Evolutionary conservation across 352 stramenopile genomes (phyloP), one percentile per base, ranked within the genome.

Genomic region (Globisporangium paddicum): DNA sequence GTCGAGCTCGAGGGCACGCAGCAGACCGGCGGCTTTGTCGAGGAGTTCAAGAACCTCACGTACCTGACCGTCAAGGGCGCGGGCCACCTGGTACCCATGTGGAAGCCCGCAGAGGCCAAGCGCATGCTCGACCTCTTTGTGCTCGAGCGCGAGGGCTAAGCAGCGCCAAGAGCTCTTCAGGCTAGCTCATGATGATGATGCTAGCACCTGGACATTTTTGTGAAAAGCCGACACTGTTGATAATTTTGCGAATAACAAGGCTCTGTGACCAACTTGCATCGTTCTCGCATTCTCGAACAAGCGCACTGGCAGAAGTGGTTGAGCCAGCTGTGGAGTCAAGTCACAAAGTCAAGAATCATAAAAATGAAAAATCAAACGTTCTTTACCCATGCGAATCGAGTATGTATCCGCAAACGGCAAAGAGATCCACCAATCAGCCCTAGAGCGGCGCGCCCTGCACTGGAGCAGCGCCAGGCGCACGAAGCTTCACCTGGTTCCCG

Each of bases 21-120:
- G 32, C 90, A 97, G 71, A 90, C 90, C 14, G 90, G 72, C 9
- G 90, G 90, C 7, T 92, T 96, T 50, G 68, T 94, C 5, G 79
- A 94, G 30, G 75, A 69, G 32, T 97, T 95, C 62, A 62, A 92
- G 28, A 76, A 72, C n/a, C 58, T 97, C 16, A 80, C 67, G 25
- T 98, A 95, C 66, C 58, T 97, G 48, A 98, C 90, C 0, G 92
- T 98, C 58, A 90, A 95, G 53, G 91, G 89, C 13, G 86, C 87
- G 0, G 93, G 93, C 16, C 90, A 97, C 64, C 75, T 97, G 58
- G 90, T 97, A 48, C 91, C 89, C 1, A 77, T 79, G 63, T 86
- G 79, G 65, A 92, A 97, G 61, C 79, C 79, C 5, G 56, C 73
- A 14, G 75, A 87, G 52, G 75, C 79, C 21, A 84, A 85, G 62